Percentiles rank a stretch among this genome's conserved stretches.
These are phyloP conservation scores for Tolypocladium inflatum DNA, from an alignment of 2,329 filamentous ascomycete species.

Conservation along the genomic window DNA sequence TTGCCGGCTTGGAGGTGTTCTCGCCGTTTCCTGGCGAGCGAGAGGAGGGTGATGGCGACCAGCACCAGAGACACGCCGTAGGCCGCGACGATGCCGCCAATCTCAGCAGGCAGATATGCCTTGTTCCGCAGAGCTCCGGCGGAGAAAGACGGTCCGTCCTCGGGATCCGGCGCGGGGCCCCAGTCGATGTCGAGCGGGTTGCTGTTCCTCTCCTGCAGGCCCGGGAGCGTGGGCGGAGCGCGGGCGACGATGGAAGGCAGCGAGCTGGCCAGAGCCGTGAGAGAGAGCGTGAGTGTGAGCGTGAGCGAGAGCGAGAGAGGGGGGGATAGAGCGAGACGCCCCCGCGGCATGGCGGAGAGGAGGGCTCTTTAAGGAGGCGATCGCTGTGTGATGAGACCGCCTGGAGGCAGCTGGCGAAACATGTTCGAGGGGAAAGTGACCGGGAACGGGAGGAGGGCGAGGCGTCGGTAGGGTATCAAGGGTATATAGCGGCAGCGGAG, in stretches of 20 bases:
- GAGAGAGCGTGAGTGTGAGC: slow-evolving; percentile 3
- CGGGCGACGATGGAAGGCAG: slow-evolving; percentile 17
- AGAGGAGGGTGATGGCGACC: slow-evolving; percentile 56
- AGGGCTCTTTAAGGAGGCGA: slow-evolving; percentile 19
- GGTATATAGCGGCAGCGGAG: slow-evolving; percentile 52
- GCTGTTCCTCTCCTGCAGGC: slow-evolving; percentile 15
- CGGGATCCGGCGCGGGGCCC: slow-evolving; percentile 40
- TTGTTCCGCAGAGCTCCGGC: slow-evolving; percentile 49
- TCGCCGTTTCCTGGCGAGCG: slow-evolving; percentile 47
- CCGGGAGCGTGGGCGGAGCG: slow-evolving; percentile 6
- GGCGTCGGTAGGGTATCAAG: slow-evolving; percentile 42
- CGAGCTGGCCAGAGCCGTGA: slow-evolving; percentile 15
- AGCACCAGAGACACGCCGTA: slow-evolving; percentile 72
- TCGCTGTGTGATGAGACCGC: slow-evolving; percentile 29
- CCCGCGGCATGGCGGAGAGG: slow-evolving; percentile 31
- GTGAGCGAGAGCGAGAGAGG: not conserved
- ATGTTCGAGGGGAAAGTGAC: slow-evolving; percentile 36
- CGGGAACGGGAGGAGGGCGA: slow-evolving; percentile 25
- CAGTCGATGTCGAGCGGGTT: slow-evolving; percentile 35
- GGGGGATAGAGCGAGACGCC: slow-evolving; percentile 14
- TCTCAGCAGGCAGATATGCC: slow-evolving; percentile 65
- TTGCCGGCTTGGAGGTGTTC: slow-evolving; percentile 42
- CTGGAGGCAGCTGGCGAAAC: slow-evolving; percentile 38
- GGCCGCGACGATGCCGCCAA: slow-evolving; percentile 73
- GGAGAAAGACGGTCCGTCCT: slow-evolving; percentile 51